Evolutionary conservation across 1,139 yeast species (phyloP).

Genomic region (Yamadazyma oceani): DNA sequence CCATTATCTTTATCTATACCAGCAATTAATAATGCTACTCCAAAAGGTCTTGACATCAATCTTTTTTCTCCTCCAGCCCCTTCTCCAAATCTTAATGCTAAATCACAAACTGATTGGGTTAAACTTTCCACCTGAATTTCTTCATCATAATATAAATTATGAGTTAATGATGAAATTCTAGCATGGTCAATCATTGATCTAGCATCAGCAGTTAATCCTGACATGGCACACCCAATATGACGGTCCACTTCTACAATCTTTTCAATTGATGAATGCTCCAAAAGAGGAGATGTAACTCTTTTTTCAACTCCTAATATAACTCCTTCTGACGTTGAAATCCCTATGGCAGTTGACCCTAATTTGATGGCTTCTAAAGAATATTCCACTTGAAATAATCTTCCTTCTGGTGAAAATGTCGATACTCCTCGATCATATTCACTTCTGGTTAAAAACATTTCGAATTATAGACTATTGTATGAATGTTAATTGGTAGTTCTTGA

Average conservation of each 20-base stretch:
- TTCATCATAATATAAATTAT: conserved; percentile 88
- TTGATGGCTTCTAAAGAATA: conserved; percentile 97
- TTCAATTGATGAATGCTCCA: conserved; percentile 92
- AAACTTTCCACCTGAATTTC: conserved; percentile 89
- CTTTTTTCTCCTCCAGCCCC: conserved; percentile 98
- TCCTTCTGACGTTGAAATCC: conserved; percentile 95
- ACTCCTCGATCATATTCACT: conserved; percentile 99
- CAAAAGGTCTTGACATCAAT: conserved; percentile 98
- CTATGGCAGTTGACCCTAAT: conserved; percentile 96
- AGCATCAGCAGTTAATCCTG: conserved; percentile 98
- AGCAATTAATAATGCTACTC: conserved; percentile 95
- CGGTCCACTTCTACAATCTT: conserved; percentile 92
- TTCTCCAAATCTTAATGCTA: conserved; percentile 96
- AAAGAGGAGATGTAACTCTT: conserved; percentile 87
- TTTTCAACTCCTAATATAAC: conserved; percentile 96
- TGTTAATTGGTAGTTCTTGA: too few species aligned
- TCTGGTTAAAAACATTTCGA: conserved; percentile 88
- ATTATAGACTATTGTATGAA: too few species aligned
- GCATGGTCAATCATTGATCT: conserved; percentile 99
- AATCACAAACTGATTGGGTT: conserved; percentile 95
- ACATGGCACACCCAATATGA: conserved; percentile 98
- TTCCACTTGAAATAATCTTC: conserved; percentile 97
- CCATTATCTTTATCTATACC: conserved; percentile 93
- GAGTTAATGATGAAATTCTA: conserved; percentile 86
- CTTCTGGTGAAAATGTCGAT: conserved; percentile 97